Evolutionary conservation across 106 monocot species (phyloP).

Genomic region (Cymbidium sinense): DNA sequence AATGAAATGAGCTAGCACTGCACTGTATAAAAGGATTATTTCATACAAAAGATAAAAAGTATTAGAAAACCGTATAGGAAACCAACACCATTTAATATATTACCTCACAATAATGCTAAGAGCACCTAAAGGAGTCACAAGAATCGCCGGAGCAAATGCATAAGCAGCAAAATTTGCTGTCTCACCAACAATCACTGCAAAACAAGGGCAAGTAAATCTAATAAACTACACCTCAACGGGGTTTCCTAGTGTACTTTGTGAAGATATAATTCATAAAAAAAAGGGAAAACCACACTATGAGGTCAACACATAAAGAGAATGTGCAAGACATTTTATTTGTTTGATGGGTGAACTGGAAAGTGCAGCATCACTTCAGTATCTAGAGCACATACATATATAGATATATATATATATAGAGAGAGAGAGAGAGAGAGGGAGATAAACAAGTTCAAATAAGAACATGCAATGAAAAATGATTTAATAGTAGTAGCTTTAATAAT

Average conservation of each 20-base stretch:
- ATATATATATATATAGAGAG: too few species aligned
- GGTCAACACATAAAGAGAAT: too few species aligned
- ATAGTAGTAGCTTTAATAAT: background rate
- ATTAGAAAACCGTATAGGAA: background rate
- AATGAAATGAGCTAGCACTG: slow-evolving; percentile 30
- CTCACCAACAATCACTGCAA: slow-evolving; percentile 28
- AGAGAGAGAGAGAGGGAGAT: too few species aligned
- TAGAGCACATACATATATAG: background rate
- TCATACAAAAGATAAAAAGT: background rate
- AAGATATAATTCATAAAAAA: background rate
- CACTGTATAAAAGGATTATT: slow-evolving; percentile 21
- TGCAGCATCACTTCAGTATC: background rate
- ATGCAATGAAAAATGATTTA: background rate
- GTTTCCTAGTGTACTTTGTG: background rate
- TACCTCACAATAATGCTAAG: slow-evolving; percentile 37
- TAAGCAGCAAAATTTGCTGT: slow-evolving; percentile 35
- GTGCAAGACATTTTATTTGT: too few species aligned
- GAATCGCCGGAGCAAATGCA: slow-evolving; percentile 36
- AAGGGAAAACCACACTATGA: too few species aligned
- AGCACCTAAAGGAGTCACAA: slow-evolving; percentile 35
- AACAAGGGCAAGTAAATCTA: background rate
- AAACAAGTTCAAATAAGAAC: background rate
- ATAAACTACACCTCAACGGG: background rate
- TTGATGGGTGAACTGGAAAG: too few species aligned
- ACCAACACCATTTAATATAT: background rate